Evolutionary conservation across 345 rosid species (phyloP).

Genomic region (Schrenkiella parvula): DNA sequence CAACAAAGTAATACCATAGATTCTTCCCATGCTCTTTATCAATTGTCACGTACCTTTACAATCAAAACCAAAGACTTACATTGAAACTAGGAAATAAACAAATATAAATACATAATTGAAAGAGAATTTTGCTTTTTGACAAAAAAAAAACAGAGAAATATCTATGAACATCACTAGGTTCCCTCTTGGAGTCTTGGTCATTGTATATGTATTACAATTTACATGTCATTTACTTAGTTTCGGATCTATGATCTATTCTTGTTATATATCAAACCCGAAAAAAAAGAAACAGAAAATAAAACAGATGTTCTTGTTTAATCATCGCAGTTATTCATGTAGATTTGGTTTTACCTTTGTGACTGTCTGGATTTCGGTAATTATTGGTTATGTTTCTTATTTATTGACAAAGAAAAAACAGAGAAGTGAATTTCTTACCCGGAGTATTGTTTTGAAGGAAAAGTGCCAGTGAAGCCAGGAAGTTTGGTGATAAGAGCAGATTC

Average conservation of each 20-base stretch:
- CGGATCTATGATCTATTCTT: background rate
- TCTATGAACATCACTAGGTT: background rate
- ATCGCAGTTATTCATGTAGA: too few species aligned
- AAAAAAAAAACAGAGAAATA: background rate
- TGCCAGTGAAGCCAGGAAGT: conserved; percentile 64
- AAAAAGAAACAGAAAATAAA: too few species aligned
- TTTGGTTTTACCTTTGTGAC: too few species aligned
- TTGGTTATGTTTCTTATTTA: too few species aligned
- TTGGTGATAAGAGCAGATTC: conserved; percentile 51
- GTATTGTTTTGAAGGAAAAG: conserved; percentile 80
- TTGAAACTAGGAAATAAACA: background rate
- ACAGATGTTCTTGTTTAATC: too few species aligned
- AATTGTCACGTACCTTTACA: conserved; percentile 63
- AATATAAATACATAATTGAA: background rate
- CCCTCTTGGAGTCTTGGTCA: too few species aligned
- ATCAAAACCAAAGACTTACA: background rate
- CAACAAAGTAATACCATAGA: conserved; percentile 74
- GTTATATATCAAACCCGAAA: background rate
- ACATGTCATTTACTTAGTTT: background rate
- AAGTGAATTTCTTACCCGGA: conserved; percentile 47
- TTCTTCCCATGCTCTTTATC: conserved; percentile 56
- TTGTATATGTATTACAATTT: background rate
- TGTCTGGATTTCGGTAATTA: too few species aligned
- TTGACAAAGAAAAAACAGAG: background rate
- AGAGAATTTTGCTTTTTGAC: background rate